A percentile compares a stretch with the other conserved stretches of the same genome.
Evolutionary conservation across 805 yeast genomes (phyloP).

Genomic region (Monosporozyma unispora): DNA sequence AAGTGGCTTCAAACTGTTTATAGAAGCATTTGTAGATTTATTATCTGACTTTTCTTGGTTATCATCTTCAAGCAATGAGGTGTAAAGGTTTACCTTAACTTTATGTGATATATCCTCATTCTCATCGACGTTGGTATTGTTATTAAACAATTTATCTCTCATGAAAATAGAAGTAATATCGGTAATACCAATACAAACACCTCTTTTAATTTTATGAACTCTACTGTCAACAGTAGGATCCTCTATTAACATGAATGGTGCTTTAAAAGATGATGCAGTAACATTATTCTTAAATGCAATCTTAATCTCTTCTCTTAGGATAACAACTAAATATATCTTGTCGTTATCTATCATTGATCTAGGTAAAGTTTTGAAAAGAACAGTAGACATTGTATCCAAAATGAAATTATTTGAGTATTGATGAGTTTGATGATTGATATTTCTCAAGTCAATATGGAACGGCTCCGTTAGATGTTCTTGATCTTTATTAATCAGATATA

Average conservation of each 20-base stretch:
- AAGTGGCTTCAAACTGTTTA: not conserved
- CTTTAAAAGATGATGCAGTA: slow-evolving; percentile 13
- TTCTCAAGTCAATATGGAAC: slow-evolving; percentile 44
- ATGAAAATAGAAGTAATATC: slow-evolving; percentile 76
- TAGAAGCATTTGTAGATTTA: not conserved
- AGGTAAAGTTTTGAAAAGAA: slow-evolving; percentile 70
- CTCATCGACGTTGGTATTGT: slow-evolving; percentile 54
- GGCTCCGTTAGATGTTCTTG: slow-evolving; percentile 64
- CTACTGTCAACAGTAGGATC: slow-evolving; percentile 8
- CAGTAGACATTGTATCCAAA: slow-evolving; percentile 66
- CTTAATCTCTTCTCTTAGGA: slow-evolving; percentile 51
- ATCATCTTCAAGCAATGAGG: slow-evolving; percentile 38
- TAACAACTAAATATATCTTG: slow-evolving; percentile 66
- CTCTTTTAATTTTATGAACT: slow-evolving; percentile 44
- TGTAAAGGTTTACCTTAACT: slow-evolving; percentile 61
- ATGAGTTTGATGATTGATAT: not conserved
- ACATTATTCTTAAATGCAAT: slow-evolving; percentile 30
- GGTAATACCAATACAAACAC: slow-evolving; percentile 82
- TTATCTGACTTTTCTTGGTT: not conserved
- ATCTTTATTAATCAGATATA: slow-evolving; percentile 57
- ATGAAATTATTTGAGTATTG: slow-evolving; percentile 34
- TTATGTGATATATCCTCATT: slow-evolving; percentile 58
- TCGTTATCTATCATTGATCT: slow-evolving; percentile 49
- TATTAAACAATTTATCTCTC: slow-evolving; percentile 30
- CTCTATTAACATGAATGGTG: slow-evolving; percentile 21